phyloP scores from a whole-genome alignment of 1,284 basidiomycete genomes.

The Cronartium quercuum region DNA sequence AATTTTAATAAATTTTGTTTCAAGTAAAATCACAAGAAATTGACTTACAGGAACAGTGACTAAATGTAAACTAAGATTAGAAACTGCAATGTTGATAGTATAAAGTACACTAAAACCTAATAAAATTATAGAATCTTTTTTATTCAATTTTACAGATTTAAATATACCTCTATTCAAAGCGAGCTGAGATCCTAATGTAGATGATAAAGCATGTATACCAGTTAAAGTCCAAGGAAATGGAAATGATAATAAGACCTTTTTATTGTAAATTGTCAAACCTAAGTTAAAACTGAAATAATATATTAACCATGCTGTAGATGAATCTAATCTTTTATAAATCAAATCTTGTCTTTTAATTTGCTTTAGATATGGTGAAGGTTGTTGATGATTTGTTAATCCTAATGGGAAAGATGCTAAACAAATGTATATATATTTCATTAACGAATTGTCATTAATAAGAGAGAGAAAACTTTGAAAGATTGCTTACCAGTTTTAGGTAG shows the following conservation, averaged over 20 bases:
- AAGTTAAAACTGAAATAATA: slow-evolving; percentile 86
- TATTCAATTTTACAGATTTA: slow-evolving; percentile 57
- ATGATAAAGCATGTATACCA: slow-evolving; percentile 47
- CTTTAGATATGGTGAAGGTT: background rate
- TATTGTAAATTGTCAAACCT: slow-evolving; percentile 83
- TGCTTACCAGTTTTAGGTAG: background rate
- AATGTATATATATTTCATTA: background rate
- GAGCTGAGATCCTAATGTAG: slow-evolving; percentile 68
- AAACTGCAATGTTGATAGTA: slow-evolving; percentile 84
- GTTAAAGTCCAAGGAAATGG: slow-evolving; percentile 70
- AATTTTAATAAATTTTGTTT: background rate
- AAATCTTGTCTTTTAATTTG: background rate
- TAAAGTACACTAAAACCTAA: slow-evolving; percentile 76
- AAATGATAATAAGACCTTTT: slow-evolving; percentile 75
- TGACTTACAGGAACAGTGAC: slow-evolving; percentile 77
- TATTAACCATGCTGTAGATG: slow-evolving; percentile 56
- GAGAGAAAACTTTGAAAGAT: background rate
- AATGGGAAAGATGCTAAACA: background rate
- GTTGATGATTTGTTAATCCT: background rate
- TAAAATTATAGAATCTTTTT: slow-evolving; percentile 61
- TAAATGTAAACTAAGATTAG: slow-evolving; percentile 77
- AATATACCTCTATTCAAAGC: slow-evolving; percentile 61
- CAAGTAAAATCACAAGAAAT: background rate
- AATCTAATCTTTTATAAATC: slow-evolving; percentile 4
- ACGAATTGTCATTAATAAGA: no score